Base-by-base conservation (phyloP, 73 alveolate genomes). In the Tetrahymena thermophila region DNA sequence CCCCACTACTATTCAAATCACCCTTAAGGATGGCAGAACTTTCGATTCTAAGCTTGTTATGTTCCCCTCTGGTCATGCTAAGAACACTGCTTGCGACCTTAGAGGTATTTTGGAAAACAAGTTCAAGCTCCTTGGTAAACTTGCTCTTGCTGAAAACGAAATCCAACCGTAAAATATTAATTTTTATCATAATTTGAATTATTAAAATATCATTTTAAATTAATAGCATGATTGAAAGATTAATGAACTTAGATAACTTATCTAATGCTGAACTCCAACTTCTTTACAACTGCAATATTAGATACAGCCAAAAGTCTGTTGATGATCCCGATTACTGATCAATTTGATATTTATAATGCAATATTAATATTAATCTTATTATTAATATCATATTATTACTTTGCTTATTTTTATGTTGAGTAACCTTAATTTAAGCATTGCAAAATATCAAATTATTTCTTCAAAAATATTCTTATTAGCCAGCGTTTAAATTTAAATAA, bases 21-120 rank as follows among this genome's bases (percentile, higher is more conserved):
- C 94, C 31, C 56, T 96, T 25, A 94, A 94, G 55, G 96, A 94
- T 35, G 97, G 98, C 10, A 85, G 85, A 56, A 93, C 57, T 35
- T 95, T 94, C 16, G 98, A 98, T 43, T 95, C 98, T 84, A 98
- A 97, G 71, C 94, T 97, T 43, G 97, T 97, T 71, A 94, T 98
- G 97, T 97, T 96, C 98, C 99, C 99, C 93, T 98, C 99, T 58
- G 99, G 99, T 56, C 99, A 98, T 96, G 97, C 99, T 85, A 85
- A 98, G 89, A 96, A 96, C 56, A 84, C 96, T 5, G 43, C 71
- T 55, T 89, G 97, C 8, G 96, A 96, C 38, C 96, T 97, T 40
- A 84, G 93, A 25, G 99, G 97, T 31, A 96, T 97, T 21, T 95
- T 97, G 25, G 42, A 95, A 84, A 97, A 96, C 94, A 97, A 97